Base-by-base conservation (phyloP, 2,329 filamentous ascomycete genomes). In the Lecanicillium sp. region DNA sequence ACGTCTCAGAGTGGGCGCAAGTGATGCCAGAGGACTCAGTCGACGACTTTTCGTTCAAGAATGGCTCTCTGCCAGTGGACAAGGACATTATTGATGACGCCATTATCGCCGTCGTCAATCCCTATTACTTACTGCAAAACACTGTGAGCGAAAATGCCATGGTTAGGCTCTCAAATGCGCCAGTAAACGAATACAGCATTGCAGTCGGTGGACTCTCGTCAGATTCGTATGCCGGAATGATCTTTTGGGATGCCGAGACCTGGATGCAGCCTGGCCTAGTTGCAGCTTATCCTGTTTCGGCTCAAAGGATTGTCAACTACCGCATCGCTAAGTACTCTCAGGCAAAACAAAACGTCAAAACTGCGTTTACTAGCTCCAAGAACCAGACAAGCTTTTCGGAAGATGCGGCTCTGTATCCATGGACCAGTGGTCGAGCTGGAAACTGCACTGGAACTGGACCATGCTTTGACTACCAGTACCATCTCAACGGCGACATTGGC, bases 401-500 rank as follows among this genome's bases (percentile, higher is more conserved):
- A 2, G 47, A 55, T 37, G 60, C 44, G 5, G 47, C 48, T 14
- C 69, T 78, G 2, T 85, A 73, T 49, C 71, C 80, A 2, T 85
- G 80, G 80, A 83, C 78, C 0, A 78, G 73, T 47, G 78, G 73
- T 7, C 64, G 80, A 2, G 78, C 67, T 48, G 80, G 80, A 4
- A 83, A 84, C 49, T 84, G 80, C 48, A 51, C 80, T 1, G 70
- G 63, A 3, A 72, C 71, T 3, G 72, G 71, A 1, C 67, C 72
- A 5, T 84, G 80, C 55, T 80, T 77, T 51, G 79, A 83, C 53
- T 84, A 84, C 48, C 69, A 85, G 51, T 85, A 84, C 46, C 80
- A 84, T 49, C 48, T 84, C 32, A 83, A 83, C 47, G 79, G 78
- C 4, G 80, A 84, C 43, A 82, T 84, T 47, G 78, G 73, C 1